These are phyloP conservation scores for Phytophthora sansomeana DNA, from an alignment of 352 stramenopile genomes.

Conservation along the genomic window DNA sequence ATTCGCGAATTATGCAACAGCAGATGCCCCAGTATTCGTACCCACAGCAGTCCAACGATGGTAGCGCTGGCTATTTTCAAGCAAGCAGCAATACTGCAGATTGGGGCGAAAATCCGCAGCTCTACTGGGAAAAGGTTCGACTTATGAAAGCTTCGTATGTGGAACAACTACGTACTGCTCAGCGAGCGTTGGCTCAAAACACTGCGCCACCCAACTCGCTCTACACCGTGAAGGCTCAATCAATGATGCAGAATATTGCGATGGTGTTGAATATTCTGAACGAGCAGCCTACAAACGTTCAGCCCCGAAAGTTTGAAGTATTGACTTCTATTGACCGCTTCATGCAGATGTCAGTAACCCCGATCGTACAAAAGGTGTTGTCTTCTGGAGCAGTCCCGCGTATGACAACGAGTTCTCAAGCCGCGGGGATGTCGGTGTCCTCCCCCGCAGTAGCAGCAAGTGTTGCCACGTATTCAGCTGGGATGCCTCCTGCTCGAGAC, in stretches of 20 bases:
- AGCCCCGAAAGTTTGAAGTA: conserved; percentile 72
- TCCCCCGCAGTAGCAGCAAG: conserved; percentile 5
- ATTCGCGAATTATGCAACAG: conserved; percentile 33
- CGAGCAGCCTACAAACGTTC: conserved; percentile 44
- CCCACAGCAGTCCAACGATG: conserved; percentile 31
- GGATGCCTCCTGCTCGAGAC: conserved; percentile 5
- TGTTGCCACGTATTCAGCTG: conserved; percentile 19
- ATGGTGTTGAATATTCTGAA: conserved; percentile 76
- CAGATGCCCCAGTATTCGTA: conserved; percentile 31
- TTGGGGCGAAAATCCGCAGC: conserved; percentile 43
- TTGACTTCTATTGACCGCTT: conserved; percentile 85
- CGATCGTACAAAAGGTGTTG: conserved; percentile 77
- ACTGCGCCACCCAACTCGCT: conserved; percentile 62
- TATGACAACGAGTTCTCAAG: conserved; percentile 6
- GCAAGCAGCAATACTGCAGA: conserved; percentile 7
- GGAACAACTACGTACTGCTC: conserved; percentile 62
- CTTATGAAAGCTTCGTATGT: conserved; percentile 57
- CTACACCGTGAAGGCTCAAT: conserved; percentile 79
- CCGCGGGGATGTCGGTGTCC: conserved; percentile 3
- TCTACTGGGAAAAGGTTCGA: conserved; percentile 83
- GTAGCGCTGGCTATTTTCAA: conserved; percentile 25
- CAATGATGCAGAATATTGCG: conserved; percentile 84
- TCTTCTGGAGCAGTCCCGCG: conserved; percentile 18
- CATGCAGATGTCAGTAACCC: conserved; percentile 78
- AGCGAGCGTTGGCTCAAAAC: conserved; percentile 75